Percentiles rank a stretch among this genome's conserved stretches.
Evolutionary conservation across 2,329 filamentous ascomycete species (phyloP).

Genomic region (Dactylonectria estremocensis): DNA sequence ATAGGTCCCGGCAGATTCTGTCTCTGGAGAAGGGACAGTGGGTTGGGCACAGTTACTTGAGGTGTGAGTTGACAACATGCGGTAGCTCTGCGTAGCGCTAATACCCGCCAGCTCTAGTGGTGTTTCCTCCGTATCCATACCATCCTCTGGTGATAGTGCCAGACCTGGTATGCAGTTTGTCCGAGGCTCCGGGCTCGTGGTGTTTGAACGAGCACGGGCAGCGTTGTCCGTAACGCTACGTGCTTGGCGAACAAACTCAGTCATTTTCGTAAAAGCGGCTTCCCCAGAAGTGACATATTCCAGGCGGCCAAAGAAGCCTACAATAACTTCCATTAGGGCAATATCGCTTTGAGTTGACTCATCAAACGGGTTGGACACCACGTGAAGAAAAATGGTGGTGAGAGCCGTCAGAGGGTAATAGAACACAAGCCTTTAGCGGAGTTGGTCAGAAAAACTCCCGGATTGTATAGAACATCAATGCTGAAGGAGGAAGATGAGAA

Average conservation of each 20-base stretch:
- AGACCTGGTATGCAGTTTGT: background rate
- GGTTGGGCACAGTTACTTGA: no score
- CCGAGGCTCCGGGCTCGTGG: background rate
- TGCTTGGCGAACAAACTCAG: slow-evolving; percentile 22
- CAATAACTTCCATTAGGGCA: slow-evolving; percentile 24
- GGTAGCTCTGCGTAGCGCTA: no score
- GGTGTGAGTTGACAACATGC: no score
- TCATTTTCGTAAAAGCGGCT: slow-evolving; percentile 23
- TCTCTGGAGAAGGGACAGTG: no score
- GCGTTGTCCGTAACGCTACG: background rate
- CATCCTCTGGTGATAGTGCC: no score
- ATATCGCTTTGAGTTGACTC: slow-evolving; percentile 8
- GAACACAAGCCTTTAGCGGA: background rate
- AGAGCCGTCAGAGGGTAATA: slow-evolving; percentile 22
- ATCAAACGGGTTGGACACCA: background rate
- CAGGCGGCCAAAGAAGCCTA: slow-evolving; percentile 24
- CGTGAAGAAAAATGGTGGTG: slow-evolving; percentile 13
- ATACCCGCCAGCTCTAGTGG: no score
- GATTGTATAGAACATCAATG: no score
- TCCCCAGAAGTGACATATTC: slow-evolving; percentile 27
- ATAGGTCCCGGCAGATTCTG: no score
- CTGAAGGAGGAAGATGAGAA: no score
- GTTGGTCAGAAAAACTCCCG: background rate
- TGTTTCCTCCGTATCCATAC: no score
- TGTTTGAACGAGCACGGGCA: background rate